These are phyloP conservation scores for Diplocarpon rosae DNA, from an alignment of 2,329 filamentous ascomycete genomes.

Conservation along the genomic window DNA sequence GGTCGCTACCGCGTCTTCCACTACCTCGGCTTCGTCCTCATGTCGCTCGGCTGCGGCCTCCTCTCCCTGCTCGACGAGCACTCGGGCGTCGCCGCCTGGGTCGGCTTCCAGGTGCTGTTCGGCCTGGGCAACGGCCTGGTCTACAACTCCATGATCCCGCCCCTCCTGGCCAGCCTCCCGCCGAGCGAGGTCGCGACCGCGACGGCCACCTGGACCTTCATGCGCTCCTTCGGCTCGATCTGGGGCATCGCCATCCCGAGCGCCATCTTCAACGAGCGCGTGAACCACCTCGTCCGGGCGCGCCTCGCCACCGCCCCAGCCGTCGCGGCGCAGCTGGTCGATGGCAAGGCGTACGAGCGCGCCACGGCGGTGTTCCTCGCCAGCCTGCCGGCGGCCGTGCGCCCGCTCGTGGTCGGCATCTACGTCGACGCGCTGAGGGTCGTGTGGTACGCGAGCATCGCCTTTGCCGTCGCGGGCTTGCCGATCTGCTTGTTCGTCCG, in stretches of 20 bases:
- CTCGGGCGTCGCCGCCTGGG: constrained; percentile 41
- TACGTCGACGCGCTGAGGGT: constrained; percentile 6
- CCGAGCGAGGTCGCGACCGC: constrained; percentile 53
- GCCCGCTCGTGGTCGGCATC: constrained; percentile 4
- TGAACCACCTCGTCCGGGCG: constrained; percentile 1
- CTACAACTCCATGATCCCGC: constrained; percentile 58
- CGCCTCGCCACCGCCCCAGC: not conserved
- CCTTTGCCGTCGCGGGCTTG: constrained; percentile 6
- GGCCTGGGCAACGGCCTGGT: constrained; percentile 56
- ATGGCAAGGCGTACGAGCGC: constrained; percentile 7
- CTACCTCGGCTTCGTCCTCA: constrained; percentile 44
- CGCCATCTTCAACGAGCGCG: constrained; percentile 7
- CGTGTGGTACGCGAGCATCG: constrained; percentile 8
- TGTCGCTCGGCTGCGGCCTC: constrained; percentile 53
- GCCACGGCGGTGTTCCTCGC: constrained; percentile 5
- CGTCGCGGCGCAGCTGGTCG: constrained; percentile 1
- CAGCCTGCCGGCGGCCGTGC: not conserved
- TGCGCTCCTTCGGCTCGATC: constrained; percentile 32
- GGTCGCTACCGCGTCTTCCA: constrained; percentile 54
- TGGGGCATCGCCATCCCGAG: constrained; percentile 8
- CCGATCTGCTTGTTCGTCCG: constrained; percentile 4
- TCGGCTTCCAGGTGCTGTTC: constrained; percentile 50
- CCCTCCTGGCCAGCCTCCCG: constrained; percentile 51
- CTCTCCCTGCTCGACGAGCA: constrained; percentile 50
- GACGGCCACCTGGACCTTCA: constrained; percentile 52